Percentiles rank a stretch among this genome's conserved stretches.
These are phyloP conservation scores for Aspergillus wentii DNA, from an alignment of 495 filamentous ascomycete species.

Conservation along the genomic window DNA sequence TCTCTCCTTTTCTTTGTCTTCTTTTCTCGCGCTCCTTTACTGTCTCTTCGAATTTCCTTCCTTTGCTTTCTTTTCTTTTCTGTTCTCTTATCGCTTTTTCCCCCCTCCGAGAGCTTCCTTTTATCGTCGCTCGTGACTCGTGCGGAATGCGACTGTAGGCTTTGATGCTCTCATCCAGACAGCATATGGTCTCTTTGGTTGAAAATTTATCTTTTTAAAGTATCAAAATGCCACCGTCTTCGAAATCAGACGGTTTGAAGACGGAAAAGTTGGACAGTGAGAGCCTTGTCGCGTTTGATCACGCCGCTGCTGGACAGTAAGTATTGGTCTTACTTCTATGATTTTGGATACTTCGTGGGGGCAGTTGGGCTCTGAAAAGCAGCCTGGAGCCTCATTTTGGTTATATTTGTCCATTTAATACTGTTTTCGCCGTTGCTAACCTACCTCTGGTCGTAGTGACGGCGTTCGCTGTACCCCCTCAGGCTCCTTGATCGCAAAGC, in stretches of 20 bases:
- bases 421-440: no score
- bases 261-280: constrained; percentile 36
- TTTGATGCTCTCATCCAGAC: constrained; percentile 2
- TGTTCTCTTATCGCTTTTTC: constrained; percentile 3
- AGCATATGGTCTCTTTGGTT: constrained; percentile 3
- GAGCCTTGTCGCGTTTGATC: constrained; percentile 66
- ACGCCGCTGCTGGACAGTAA: constrained; percentile 93
- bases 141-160: constrained; percentile 11
- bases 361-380: no score
- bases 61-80: neutral
- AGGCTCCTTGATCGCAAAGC: constrained; percentile 89
- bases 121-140: neutral
- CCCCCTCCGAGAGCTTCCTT: constrained; percentile 1
- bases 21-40: neutral
- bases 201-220: neutral
- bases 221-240: constrained; percentile 30
- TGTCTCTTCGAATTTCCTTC: neutral
- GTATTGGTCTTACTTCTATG: no score
- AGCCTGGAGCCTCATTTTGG: no score
- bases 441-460: no score
- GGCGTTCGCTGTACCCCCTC: constrained; percentile 83
- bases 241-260: constrained; percentile 32
- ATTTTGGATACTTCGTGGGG: no score
- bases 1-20: neutral
- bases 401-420: no score